Conservation (phyloP, 495 filamentous ascomycete genomes). For the Parmelia sp. region DNA sequence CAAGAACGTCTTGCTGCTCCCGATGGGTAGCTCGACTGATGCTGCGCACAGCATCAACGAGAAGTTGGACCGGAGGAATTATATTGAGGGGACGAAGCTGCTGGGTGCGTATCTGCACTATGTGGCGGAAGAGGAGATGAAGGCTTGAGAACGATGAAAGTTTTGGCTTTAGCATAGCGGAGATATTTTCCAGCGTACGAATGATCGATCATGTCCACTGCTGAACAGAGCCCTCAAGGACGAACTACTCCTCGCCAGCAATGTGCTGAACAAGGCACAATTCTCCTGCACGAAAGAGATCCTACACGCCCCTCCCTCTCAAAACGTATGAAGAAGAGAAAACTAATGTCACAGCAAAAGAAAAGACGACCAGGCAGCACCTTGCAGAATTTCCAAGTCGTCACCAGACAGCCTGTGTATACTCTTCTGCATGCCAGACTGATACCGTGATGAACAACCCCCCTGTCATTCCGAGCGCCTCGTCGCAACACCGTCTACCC, state of each 20-base stretch:
- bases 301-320: too few species aligned
- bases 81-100: constrained; percentile 96
- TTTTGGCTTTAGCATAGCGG: neutral
- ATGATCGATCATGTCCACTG: neutral
- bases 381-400: too few species aligned
- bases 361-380: too few species aligned
- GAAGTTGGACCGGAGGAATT: constrained; percentile 94
- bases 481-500: too few species aligned
- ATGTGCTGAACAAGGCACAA: too few species aligned
- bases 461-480: too few species aligned
- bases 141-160: constrained; percentile 8
- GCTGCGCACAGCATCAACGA: constrained; percentile 96
- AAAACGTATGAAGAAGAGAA: too few species aligned
- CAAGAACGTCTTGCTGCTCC: constrained; percentile 92
- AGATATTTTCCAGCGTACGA: neutral
- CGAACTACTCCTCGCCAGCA: neutral
- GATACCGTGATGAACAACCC: too few species aligned
- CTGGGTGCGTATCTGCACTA: constrained; percentile 95
- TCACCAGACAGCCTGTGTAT: too few species aligned
- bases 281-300: too few species aligned
- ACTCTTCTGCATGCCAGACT: too few species aligned
- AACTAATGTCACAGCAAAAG: too few species aligned
- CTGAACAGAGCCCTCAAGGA: neutral
- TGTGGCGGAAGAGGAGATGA: constrained; percentile 79
- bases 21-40: constrained; percentile 96